Evolutionary conservation across 2,329 filamentous ascomycete genomes (phyloP), one percentile per base, ranked within the genome.

Genomic region (Annulohypoxylon truncatum): DNA sequence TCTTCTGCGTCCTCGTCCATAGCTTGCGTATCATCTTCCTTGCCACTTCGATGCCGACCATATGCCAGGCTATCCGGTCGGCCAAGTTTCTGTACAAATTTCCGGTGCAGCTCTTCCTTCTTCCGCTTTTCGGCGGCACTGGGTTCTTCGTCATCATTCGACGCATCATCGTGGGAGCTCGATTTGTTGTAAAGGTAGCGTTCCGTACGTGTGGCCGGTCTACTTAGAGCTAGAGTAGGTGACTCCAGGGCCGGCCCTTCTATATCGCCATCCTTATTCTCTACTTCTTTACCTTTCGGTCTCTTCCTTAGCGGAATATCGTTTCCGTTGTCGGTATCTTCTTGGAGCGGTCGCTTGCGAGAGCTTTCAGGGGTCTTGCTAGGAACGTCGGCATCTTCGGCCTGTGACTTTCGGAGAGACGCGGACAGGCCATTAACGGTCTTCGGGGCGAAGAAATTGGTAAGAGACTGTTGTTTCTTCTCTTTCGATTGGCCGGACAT

Each of bases 31-130:
- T 89, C 88, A 31, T 87, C 84, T 8, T 82, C 81, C 50, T 83
- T 77, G 68, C 83, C 83, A 71, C 89, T 87, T 12, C 86, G 83
- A 64, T 90, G 83, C 73, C 88, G 88, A 56, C 91, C 86, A 66
- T 89, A 85, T 24, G 87, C 84, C 70, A 97, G 83, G 75, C 93
- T 95, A 75, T 97, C 94, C 0, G 94, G 90, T 44, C 92, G 89
- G 0, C 95, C 94, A 2, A 99, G 87, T 77, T 95, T 97, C 83
- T 92, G 92, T 29, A 98, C 91, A 74, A 98, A 99, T 72, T 89
- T 91, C 66, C 87, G 84, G 76, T 97, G 96, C 22, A 97, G 81
- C 51, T 88, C 89, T 63, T 91, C 87, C 74, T 91, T 94, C 63
- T 84, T 83, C 67, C 82, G 86, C 70, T 81, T 81, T 22, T 75